Base-by-base conservation (phyloP, 2,329 filamentous ascomycete genomes). In the Colletotrichum magnum region DNA sequence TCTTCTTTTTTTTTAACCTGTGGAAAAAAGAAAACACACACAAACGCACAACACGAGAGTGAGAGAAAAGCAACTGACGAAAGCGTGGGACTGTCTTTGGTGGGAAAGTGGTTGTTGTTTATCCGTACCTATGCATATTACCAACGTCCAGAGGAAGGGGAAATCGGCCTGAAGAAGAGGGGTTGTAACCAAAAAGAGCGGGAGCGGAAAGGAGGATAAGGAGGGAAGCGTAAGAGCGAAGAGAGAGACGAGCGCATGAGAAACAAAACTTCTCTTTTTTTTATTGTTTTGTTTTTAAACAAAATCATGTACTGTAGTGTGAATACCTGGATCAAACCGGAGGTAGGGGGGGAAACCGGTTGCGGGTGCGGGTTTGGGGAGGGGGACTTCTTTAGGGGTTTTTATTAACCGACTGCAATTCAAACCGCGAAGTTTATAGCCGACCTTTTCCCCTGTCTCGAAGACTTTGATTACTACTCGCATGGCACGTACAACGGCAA, bases 291-390 rank as follows among this genome's bases (percentile, higher is more conserved):
- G 2, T 24, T 24, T 24, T 24, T 24, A 24, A 24, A 24, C 21
- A 36, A 36, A 56, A 61, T 60, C 62, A 48, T 71, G 70, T 71
- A 71, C 47, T 71, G 68, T 71, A 71, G 58, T 70, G 62, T 71
- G 68, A 64, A 68, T 63, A 67, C 56, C 62, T 70, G 68, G 70
- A 59, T 58, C 58, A 67, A 54, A 51, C 39, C 26, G 50, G 48
- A 18, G 47, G 43, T 32, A 15, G 26, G 57, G 15, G 32, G 52
- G 28, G 28, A 39, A 24, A 24, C 21, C 21, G 21, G 21, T 24
- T 24, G 21, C 21, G 21, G 21, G 21, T 24, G 21, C 21, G 2
- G 21, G 21, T 24, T 24, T 24, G 21, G 21, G 13, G 24, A 4
- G 45, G 13, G 47, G 6, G 28, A n/a, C n/a, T 28, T 47, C 16